Conservation (phyloP, 1,284 basidiomycete species). For the Pseudomicrostroma phylloplanum region DNA sequence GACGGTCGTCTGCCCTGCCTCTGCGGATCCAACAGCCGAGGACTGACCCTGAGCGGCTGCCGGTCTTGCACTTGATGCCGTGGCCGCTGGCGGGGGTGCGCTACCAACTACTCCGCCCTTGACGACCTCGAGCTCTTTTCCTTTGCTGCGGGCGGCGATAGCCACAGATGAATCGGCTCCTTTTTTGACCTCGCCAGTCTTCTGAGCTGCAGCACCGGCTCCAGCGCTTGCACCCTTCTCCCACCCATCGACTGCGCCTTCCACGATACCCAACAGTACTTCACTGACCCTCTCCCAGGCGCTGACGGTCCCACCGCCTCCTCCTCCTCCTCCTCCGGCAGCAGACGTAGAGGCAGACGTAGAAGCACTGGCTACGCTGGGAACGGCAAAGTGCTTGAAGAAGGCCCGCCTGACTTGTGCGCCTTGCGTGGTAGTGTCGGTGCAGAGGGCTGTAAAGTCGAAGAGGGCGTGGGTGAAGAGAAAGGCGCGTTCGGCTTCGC, state of each 20-base stretch:
- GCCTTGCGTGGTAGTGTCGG: not conserved
- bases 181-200: not conserved
- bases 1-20: not conserved
- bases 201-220: not conserved
- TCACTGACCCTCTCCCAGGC: slow-evolving; percentile 4
- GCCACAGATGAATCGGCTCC: not conserved
- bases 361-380: not conserved
- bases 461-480: slow-evolving; percentile 7
- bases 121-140: not conserved
- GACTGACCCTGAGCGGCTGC: not conserved
- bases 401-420: not conserved
- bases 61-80: not conserved
- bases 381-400: slow-evolving; percentile 2
- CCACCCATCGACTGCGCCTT: not conserved
- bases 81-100: not conserved
- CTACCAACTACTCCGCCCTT: not conserved
- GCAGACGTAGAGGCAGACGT: not conserved
- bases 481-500: not conserved
- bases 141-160: not conserved
- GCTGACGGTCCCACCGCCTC: slow-evolving; percentile 4
- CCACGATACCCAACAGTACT: not conserved
- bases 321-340: not conserved
- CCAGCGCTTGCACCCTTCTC: not conserved
- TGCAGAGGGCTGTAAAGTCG: not conserved
- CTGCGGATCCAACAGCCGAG: not conserved